Percentiles rank a stretch among this genome's conserved stretches.
Conservation (phyloP, 2,329 filamentous ascomycete species). For the Aspergillus calidoustus region DNA sequence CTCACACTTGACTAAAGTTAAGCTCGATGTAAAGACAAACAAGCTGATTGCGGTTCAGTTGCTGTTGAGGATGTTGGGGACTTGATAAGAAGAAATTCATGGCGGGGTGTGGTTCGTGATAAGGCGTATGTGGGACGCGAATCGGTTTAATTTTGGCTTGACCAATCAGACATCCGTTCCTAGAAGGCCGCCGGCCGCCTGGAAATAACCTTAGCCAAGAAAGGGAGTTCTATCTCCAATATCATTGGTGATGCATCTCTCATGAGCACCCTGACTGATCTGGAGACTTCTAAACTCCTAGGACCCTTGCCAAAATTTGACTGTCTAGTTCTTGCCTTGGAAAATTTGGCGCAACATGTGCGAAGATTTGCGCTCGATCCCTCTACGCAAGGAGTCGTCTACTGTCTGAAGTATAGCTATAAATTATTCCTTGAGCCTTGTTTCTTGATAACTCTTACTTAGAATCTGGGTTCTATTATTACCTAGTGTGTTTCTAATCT, state of each 20-base stretch:
- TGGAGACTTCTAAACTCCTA: not conserved
- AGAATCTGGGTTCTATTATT: too few relatives aligned
- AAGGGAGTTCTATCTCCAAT: too few relatives aligned
- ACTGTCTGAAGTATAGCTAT: too few relatives aligned
- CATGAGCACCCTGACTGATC: not conserved
- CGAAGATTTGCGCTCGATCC: too few relatives aligned
- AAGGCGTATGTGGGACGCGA: conserved; percentile 11
- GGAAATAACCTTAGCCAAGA: too few relatives aligned
- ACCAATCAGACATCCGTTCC: conserved; percentile 9
- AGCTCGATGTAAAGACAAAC: not conserved
- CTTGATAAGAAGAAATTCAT: not conserved
- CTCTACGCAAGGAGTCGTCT: too few relatives aligned
- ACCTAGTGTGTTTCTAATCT: too few relatives aligned
- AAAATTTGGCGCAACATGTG: too few relatives aligned
- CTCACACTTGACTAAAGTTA: not conserved
- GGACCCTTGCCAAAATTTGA: not conserved
- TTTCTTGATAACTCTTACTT: too few relatives aligned
- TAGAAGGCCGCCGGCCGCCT: not conserved
- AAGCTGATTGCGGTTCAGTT: not conserved
- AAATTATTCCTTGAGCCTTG: too few relatives aligned
- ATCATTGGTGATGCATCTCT: not conserved
- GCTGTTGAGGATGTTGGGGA: not conserved
- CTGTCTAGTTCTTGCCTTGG: too few relatives aligned
- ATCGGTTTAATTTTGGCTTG: not conserved
- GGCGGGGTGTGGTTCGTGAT: conserved; percentile 14